These are phyloP conservation scores for Yarrowia hollandica DNA, from an alignment of 805 yeast species.

Conservation along the genomic window DNA sequence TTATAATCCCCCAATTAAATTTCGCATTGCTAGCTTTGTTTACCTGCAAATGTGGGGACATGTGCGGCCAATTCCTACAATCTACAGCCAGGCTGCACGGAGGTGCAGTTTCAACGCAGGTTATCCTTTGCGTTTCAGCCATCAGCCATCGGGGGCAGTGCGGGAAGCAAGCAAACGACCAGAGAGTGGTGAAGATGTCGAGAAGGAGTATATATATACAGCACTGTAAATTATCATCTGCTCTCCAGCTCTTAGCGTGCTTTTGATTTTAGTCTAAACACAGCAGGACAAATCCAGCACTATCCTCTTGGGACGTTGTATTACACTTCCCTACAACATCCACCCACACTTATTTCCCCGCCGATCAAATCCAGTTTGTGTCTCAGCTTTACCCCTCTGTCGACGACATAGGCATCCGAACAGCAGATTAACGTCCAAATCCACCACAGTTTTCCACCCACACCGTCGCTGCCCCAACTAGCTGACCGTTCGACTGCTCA, in stretches of 20 bases:
- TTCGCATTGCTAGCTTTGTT: constrained; percentile 1
- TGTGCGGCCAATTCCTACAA: constrained; percentile 7
- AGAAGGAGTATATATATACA: not conserved
- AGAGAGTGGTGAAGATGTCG: not conserved
- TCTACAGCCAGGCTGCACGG: constrained; percentile 15
- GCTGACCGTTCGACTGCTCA: too few relatives aligned
- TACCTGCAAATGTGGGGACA: constrained; percentile 19
- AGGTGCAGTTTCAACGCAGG: constrained; percentile 15
- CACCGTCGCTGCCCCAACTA: too few relatives aligned
- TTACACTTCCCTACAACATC: not conserved
- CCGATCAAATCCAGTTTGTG: constrained; percentile 23
- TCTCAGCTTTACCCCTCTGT: constrained; percentile 25
- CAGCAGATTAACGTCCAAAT: not conserved
- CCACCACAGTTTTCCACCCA: too few relatives aligned
- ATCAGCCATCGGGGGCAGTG: not conserved
- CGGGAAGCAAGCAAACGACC: not conserved
- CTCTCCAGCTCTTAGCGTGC: not conserved
- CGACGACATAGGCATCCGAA: not conserved
- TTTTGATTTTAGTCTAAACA: not conserved
- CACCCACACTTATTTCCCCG: constrained; percentile 20
- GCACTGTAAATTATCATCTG: too few relatives aligned
- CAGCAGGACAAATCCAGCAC: too few relatives aligned
- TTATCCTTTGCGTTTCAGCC: not conserved
- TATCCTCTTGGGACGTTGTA: constrained; percentile 22
- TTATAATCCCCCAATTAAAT: constrained; percentile 10